A percentile compares a stretch with the other conserved stretches of the same genome.
Evolutionary conservation across 805 yeast genomes (phyloP).

Genomic region (Kazachstania bromeliacearum): DNA sequence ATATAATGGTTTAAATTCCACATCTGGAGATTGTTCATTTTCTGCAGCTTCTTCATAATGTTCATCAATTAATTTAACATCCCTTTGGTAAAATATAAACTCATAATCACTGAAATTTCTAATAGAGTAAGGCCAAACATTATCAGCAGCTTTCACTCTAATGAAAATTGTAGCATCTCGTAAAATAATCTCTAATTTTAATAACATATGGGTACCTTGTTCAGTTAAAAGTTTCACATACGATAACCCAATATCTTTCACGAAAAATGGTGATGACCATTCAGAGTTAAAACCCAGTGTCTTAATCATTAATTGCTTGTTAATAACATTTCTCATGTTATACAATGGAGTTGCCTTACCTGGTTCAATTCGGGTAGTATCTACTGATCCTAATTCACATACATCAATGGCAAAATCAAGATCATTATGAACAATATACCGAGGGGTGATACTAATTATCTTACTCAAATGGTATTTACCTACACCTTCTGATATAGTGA

Average conservation of each 20-base stretch:
- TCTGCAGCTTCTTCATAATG: conserved; percentile 44
- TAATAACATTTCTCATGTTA: conserved; percentile 41
- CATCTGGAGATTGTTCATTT: conserved; percentile 42
- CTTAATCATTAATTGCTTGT: conserved; percentile 54
- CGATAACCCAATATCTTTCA: conserved; percentile 76
- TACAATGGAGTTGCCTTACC: conserved; percentile 49
- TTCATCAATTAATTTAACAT: conserved; percentile 43
- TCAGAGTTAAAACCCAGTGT: conserved; percentile 46
- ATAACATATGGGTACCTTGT: conserved; percentile 55
- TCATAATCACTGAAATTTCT: conserved; percentile 85
- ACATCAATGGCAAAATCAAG: conserved; percentile 48
- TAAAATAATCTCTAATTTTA: conserved; percentile 64
- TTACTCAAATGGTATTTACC: conserved; percentile 74
- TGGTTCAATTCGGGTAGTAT: conserved; percentile 37
- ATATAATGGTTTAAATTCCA: conserved; percentile 63
- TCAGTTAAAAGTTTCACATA: conserved; percentile 60
- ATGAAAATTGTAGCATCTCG: conserved; percentile 78
- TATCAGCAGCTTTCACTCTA: conserved; percentile 59
- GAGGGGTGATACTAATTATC: conserved; percentile 70
- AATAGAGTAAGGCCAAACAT: conserved; percentile 87
- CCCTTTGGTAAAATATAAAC: conserved; percentile 76
- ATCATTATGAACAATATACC: conserved; percentile 65
- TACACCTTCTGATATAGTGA: conserved; percentile 68
- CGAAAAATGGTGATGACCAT: conserved; percentile 84
- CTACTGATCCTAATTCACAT: conserved; percentile 59